Evolutionary conservation across 495 filamentous ascomycete genomes (phyloP), one percentile per base, ranked within the genome.

Genomic region (Penicillium steckii): DNA sequence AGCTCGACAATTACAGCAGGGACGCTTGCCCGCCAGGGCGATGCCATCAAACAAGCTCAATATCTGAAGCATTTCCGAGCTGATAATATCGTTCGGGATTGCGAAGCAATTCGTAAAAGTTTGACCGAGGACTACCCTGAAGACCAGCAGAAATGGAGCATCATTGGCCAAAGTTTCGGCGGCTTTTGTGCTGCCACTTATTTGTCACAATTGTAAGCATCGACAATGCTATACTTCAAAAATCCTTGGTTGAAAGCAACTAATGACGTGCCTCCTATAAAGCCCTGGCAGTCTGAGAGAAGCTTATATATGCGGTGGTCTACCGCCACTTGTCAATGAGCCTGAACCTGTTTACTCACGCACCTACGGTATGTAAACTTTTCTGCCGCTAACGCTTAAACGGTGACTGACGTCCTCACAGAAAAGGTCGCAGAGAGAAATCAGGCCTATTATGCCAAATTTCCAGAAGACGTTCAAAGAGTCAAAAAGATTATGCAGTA

Each of bases 161-260:
- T 89, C 26, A 83, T 95, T 42, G 94, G 94, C 9, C 93, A 97
- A 70, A 91, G 86, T 17, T 97, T 94, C 64, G 93, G 94, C 25
- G 94, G 93, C 1, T 96, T 96, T 69, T 92, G 88, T 51, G 74
- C 76, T 5, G 74, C 87, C 13, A 87, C 85, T 22, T 97, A 96
- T 68, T 77, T 97, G 8, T 94, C 88, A 13, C 80, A 86, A 50
- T 85, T 82, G 80, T 84, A 61, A 62, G 80, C 71, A 13, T 1
- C 32, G n/a, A 8, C 9, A 8, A 21, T 3, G 18, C 12, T 21
- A 24, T 3, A 24, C 21, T 15, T 26, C 56, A 12, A 43, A 9
- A 10, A 44, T 23, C 54, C 56, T 26, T 52, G n/a, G n/a, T n/a
- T n/a, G n/a, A n/a, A n/a, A n/a, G n/a, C n/a, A n/a, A n/a, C n/a